Base-by-base conservation (phyloP, 192 early-diverging fungal species). In the Coemansia biformis region DNA sequence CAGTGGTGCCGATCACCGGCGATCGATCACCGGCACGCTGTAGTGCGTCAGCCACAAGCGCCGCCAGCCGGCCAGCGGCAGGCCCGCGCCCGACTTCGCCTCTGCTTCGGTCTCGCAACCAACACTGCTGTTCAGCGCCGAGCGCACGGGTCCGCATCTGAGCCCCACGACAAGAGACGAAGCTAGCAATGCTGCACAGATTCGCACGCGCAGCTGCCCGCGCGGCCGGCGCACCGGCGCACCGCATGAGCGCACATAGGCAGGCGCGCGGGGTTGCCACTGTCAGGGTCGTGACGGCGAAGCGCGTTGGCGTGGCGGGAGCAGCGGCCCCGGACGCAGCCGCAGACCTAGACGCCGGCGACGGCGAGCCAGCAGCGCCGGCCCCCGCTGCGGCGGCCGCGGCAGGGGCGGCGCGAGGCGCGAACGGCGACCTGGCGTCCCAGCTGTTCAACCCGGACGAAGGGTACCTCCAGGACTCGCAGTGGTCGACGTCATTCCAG, bases 401-500 rank as follows among this genome's bases (percentile, higher is more conserved):
- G 29, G 45, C 23, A 23, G 38, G 37, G 2, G 38, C 38, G 23
- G 30, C 46, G 23, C 38, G 47, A 23, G 23, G 38, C 30, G 29
- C 34, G 28, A 29, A 49, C 22, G 49, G 56, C 34, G 55, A 65
- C 42, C 55, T 65, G 15, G 39, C 64, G 32, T 41, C 52, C 21
- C 46, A 55, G 22, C 44, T 72, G 33, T 72, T 72, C 41, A 59
- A 72, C 48, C 49, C 68, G 1, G 28, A 52, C 14, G 68, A 72
- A 23, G 68, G 68, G 11, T 72, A 72, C 32, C 54, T 69, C 16
- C 52, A 59, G 26, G 68, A 38, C 43, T 61, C 63, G 26, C 54
- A 66, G 26, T 88, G 86, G 86, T 83, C 84, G 10, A 79, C 69
- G 11, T 86, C 86, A 0, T 90, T 82, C 60, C 61, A 68, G 42